Conservation (phyloP, 805 yeast genomes). For the Zygosaccharomyces gambellarensis region DNA sequence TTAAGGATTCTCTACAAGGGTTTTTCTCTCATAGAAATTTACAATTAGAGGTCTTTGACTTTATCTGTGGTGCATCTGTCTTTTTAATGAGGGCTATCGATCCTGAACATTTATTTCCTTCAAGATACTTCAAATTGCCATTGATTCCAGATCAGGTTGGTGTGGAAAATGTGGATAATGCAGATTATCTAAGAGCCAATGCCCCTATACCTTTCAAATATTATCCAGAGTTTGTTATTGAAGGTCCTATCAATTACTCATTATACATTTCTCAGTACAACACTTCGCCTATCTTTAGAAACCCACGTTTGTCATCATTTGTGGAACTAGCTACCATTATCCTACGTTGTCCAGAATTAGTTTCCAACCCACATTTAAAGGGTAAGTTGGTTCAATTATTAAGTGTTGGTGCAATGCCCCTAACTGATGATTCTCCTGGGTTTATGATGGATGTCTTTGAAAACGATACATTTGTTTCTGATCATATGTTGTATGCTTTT, state of each 20-base stretch:
- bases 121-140: slow-evolving; percentile 47
- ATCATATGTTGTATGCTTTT: slow-evolving; percentile 72
- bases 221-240: slow-evolving; percentile 81
- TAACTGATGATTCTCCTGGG: slow-evolving; percentile 59
- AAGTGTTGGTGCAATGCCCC: slow-evolving; percentile 64
- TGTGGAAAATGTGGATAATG: slow-evolving; percentile 67
- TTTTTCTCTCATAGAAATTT: slow-evolving; percentile 52
- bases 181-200: slow-evolving; percentile 59
- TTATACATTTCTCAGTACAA: slow-evolving; percentile 54
- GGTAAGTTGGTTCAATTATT: slow-evolving; percentile 76
- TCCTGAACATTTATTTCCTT: slow-evolving; percentile 63
- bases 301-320: slow-evolving; percentile 49
- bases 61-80: slow-evolving; percentile 67
- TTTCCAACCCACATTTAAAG: slow-evolving; percentile 92
- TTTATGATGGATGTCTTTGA: slow-evolving; percentile 64
- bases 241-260: slow-evolving; percentile 71
- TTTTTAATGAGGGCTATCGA: slow-evolving; percentile 70
- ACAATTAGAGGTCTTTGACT: slow-evolving; percentile 68
- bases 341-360: slow-evolving; percentile 75
- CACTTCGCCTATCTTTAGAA: slow-evolving; percentile 52
- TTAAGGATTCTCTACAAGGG: slow-evolving; percentile 56
- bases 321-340: slow-evolving; percentile 70
- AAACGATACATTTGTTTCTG: slow-evolving; percentile 54
- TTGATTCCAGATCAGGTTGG: slow-evolving; percentile 54
- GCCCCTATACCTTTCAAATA: slow-evolving; percentile 75